Evolutionary conservation across 1,284 basidiomycete species (phyloP), one percentile per base, ranked within the genome.

Genomic region (Ganoderma sp.): DNA sequence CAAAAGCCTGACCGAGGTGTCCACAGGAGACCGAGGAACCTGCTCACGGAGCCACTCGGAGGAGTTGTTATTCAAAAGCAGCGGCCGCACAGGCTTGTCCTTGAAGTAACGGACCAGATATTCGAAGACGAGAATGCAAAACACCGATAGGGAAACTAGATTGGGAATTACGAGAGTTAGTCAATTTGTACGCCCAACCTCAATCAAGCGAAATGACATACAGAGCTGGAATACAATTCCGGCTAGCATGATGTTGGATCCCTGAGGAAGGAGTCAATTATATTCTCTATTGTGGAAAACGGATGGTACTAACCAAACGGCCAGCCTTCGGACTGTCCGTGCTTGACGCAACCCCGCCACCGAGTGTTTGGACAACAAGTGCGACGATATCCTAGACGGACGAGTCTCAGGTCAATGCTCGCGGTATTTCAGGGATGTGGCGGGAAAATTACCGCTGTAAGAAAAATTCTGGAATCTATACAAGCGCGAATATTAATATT

Each of bases 171-270:
- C 79, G 83, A 41, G 78, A 60, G 5, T 75, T 69, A 65, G 84
- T 50, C 48, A 25, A 50, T 22, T 22, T 22, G 48, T 12, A 5
- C 12, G n/a, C 12, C 9, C 81, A 41, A 78, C 76, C 25, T 77
- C 77, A 77, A 63, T 10, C 5, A 22, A 5, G 32, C 12, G 17
- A 10, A 45, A 58, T 6, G 37, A n/a, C 76, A 60, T 67, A 81
- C 81, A 71, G 25, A 83, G 74, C 63, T 84, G 83, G 60, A 82
- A 75, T 41, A 81, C 73, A 65, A 84, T 85, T 32, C 87, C 87
- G 6, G 79, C 84, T 17, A 87, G 78, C 85, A 87, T 86, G 64
- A 76, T 74, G 58, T 74, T 73, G 7, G 71, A 71, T 15, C 75
- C 75, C 75, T 76, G 45, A 9, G 17, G 25, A 58, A 10, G 4